Evolutionary conservation across 257 asterid species (phyloP).

Genomic region (Petunia secreta): DNA sequence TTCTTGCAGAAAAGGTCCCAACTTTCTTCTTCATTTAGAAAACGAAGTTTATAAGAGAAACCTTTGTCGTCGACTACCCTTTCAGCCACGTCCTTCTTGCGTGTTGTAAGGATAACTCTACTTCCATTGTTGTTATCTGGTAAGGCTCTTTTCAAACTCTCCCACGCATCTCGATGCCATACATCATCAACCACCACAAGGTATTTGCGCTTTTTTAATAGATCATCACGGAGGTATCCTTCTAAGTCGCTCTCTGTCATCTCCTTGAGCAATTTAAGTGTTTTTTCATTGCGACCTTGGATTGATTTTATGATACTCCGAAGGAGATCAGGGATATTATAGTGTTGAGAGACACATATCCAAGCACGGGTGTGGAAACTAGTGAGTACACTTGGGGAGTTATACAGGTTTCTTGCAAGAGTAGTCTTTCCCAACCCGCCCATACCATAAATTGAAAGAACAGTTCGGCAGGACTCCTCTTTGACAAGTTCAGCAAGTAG

Average conservation of each 20-base stretch:
- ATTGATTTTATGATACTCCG: constrained; percentile 4
- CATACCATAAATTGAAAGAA: background rate
- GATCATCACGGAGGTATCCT: background rate
- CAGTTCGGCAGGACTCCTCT: background rate
- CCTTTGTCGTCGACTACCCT: background rate
- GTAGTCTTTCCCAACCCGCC: constrained; percentile 18
- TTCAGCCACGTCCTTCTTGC: constrained; percentile 21
- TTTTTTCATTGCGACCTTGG: background rate
- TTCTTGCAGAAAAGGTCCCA: constrained; percentile 27
- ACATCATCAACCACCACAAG: constrained; percentile 29
- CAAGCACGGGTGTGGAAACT: constrained; percentile 20
- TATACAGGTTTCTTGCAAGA: constrained; percentile 10
- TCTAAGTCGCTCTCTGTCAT: constrained; percentile 21
- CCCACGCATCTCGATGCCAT: constrained; percentile 27
- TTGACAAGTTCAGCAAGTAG: background rate
- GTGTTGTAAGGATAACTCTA: constrained; percentile 29
- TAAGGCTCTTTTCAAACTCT: constrained; percentile 24
- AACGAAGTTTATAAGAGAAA: constrained; percentile 24
- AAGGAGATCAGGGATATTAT: constrained; percentile 21
- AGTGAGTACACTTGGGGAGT: background rate
- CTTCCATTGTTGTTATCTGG: constrained; percentile 28
- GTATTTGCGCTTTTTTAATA: constrained; percentile 5
- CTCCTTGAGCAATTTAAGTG: background rate
- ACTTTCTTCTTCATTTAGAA: constrained; percentile 2
- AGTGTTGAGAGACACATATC: constrained; percentile 26